Percentiles rank a stretch among this genome's conserved stretches.
Evolutionary conservation across 1,139 yeast species (phyloP).

Genomic region (Candida smagusa): DNA sequence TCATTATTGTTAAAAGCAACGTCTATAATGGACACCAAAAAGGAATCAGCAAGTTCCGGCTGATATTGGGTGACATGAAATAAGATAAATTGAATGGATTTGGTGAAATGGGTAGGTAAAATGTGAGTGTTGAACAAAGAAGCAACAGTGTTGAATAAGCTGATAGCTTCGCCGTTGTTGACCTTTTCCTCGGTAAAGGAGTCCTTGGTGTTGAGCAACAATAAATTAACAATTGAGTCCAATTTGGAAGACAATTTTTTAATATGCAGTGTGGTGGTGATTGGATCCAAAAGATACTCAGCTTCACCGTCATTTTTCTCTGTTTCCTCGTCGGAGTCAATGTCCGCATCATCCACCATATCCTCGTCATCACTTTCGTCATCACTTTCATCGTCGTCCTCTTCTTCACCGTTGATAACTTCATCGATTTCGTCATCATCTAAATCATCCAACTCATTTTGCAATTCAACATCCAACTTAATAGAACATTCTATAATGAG

Average conservation of each 20-base stretch:
- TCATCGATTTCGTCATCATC: conserved; percentile 74
- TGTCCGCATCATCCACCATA: conserved; percentile 4
- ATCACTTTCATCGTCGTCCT: conserved; percentile 27
- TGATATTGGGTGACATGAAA: conserved; percentile 82
- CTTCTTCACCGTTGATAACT: conserved; percentile 53
- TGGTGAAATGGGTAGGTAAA: conserved; percentile 89
- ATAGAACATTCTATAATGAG: conserved; percentile 75
- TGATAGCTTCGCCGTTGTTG: conserved; percentile 63
- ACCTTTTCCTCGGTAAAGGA: conserved; percentile 53
- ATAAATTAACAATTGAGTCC: conserved; percentile 59
- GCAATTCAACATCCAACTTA: conserved; percentile 90
- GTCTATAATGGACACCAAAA: conserved; percentile 77
- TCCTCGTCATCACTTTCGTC: conserved; percentile 9
- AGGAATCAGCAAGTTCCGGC: conserved; percentile 81
- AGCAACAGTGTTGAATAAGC: conserved; percentile 70
- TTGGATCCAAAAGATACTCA: conserved; percentile 35
- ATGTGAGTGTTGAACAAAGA: conserved; percentile 79
- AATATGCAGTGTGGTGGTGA: conserved; percentile 52
- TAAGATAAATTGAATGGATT: conserved; percentile 80
- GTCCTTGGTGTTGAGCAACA: conserved; percentile 49
- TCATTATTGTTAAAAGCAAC: conserved; percentile 70
- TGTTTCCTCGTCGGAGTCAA: conserved; percentile 30
- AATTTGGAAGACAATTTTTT: conserved; percentile 61
- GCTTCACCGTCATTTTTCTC: conserved; percentile 35
- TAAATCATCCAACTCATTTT: conserved; percentile 79